Base-by-base conservation (phyloP, 108 stramenopile genomes). In the Nitzschia sp. region DNA sequence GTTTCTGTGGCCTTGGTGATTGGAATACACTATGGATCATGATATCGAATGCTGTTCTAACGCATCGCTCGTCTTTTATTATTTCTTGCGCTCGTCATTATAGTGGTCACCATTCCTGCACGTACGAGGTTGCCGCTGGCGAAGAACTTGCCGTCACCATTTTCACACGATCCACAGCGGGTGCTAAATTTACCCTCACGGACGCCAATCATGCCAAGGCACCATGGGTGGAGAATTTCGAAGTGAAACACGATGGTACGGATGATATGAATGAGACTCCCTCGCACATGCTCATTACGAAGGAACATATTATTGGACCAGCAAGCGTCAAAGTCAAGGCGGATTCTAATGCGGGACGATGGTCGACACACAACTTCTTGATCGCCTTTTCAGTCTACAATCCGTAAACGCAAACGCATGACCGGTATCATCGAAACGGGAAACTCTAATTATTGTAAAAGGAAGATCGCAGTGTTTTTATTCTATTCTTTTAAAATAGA, bases 311-410 rank as follows among this genome's bases (percentile, higher is more conserved):
- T 65, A 52, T 30, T 9, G 89, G 89, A 47, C 89, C 89, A 48
- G 69, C 54, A 1, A 77, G 58, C n/a, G 41, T 82, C 55, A 84
- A 81, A 68, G 70, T 90, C 45, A 87, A 81, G 60, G 85, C 74
- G 44, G 86, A 87, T 22, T 87, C 86, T 36, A 80, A 80, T 47
- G 84, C 65, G 22, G 69, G 80, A 32, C 67, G 89, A 60, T 90
- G 78, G 45, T 63, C 80, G 6, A 45, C 84, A 26, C 73, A 76
- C 19, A 87, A 79, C 63, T 90, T 77, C 50, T 65, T 87, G 57
- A 77, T 87, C 16, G 85, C 66, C 45, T 64, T 72, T 65, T 60
- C 72, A 1, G 72, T 72, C 19, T 65, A 50, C 30, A 32, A 17
- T 26, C 23, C 6, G 23, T 53, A 53, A 26, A 53, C 15, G 23